Conservation (phyloP, 2,329 filamentous ascomycete genomes). For the Claviceps sp. region DNA sequence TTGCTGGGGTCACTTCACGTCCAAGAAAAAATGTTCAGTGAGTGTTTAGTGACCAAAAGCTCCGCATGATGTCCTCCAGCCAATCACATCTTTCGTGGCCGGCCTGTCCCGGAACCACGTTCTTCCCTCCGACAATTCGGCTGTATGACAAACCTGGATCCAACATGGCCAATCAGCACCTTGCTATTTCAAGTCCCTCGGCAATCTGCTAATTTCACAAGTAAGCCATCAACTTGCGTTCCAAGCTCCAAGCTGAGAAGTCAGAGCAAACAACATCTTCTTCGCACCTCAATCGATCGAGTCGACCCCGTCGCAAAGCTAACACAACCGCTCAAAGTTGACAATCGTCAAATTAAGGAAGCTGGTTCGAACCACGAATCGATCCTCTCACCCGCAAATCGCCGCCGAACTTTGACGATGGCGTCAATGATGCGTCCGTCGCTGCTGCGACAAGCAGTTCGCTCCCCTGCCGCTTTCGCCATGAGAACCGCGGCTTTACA, state of each 20-base stretch:
- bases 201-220: conserved; percentile 23
- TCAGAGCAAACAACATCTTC: background rate
- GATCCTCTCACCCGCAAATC: background rate
- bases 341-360: background rate
- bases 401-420: conserved; percentile 24
- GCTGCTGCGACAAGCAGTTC: conserved; percentile 39
- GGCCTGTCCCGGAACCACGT: conserved; percentile 9
- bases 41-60: background rate
- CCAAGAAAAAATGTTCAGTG: too few relatives aligned
- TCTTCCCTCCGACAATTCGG: conserved; percentile 16
- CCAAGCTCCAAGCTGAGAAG: conserved; percentile 8
- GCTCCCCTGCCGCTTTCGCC: conserved; percentile 18
- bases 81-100: conserved; percentile 16
- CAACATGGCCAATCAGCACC: conserved; percentile 28
- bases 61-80: conserved; percentile 14
- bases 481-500: conserved; percentile 70
- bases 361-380: background rate
- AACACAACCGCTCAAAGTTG: background rate
- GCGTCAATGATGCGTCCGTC: conserved; percentile 42
- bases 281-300: background rate
- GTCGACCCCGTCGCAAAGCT: background rate
- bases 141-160: conserved; percentile 14
- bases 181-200: conserved; percentile 36
- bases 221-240: background rate
- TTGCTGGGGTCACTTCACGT: background rate